These are phyloP conservation scores for Podospora sp. DNA, from an alignment of 495 filamentous ascomycete genomes.

Conservation along the genomic window DNA sequence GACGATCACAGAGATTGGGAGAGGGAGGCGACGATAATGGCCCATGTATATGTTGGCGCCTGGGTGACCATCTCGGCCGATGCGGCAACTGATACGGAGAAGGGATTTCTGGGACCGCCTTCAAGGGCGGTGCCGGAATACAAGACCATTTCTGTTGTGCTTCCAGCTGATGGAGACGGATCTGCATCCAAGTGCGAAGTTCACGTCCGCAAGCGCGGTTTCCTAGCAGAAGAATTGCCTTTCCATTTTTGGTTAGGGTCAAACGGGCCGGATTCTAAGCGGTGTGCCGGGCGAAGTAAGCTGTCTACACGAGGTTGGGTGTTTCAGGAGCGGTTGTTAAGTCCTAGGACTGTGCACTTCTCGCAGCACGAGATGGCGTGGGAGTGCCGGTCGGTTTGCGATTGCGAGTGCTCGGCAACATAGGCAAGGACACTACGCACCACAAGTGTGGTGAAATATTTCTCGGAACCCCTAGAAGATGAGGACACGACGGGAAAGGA, in stretches of 20 bases:
- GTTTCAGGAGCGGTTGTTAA: slow-evolving; percentile 2
- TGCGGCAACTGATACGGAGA: background rate
- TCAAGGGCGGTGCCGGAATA: background rate
- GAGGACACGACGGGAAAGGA: background rate
- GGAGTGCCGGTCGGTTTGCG: background rate
- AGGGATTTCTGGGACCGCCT: background rate
- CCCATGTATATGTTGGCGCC: background rate
- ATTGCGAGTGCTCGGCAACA: background rate
- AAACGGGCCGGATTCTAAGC: background rate
- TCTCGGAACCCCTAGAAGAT: background rate
- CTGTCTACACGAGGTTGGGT: slow-evolving; percentile 4
- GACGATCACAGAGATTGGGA: background rate
- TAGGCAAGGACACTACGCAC: background rate
- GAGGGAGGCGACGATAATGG: background rate
- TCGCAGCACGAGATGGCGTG: slow-evolving; percentile 6
- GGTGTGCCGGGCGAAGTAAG: background rate
- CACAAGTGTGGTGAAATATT: background rate
- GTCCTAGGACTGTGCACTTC: background rate
- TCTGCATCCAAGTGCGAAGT: background rate
- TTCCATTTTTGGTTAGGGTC: background rate
- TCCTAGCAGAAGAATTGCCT: background rate
- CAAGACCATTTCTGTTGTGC: background rate
- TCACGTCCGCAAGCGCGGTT: background rate
- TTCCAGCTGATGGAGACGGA: background rate
- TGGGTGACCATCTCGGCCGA: background rate